Conservation (phyloP, 108 stramenopile species). For the Discostella stelligeroides region DNA sequence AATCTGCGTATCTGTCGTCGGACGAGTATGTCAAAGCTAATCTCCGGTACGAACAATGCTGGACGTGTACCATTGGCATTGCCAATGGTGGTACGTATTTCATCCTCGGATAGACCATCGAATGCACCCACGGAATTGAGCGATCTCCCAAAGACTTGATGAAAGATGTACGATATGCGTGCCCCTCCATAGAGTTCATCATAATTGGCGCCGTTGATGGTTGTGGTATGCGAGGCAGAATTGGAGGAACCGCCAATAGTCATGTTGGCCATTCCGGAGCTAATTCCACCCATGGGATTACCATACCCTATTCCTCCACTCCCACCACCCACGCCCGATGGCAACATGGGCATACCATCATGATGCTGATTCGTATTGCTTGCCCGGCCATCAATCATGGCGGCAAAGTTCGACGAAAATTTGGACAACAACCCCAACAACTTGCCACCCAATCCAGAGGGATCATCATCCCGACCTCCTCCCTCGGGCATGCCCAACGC, state of each 20-base stretch:
- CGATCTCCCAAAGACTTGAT: slow-evolving; percentile 88
- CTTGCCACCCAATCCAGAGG: slow-evolving; percentile 64
- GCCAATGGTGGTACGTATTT: slow-evolving; percentile 95
- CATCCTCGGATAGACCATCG: slow-evolving; percentile 94
- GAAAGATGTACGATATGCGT: slow-evolving; percentile 94
- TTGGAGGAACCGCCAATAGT: slow-evolving; percentile 21
- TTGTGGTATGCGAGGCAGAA: slow-evolving; percentile 6
- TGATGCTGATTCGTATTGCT: slow-evolving; percentile 51
- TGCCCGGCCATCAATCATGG: slow-evolving; percentile 89
- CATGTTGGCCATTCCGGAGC: slow-evolving; percentile 38
- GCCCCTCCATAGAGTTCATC: slow-evolving; percentile 97
- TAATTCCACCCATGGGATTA: slow-evolving; percentile 26
- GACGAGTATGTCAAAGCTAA: slow-evolving; percentile 94
- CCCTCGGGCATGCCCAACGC: slow-evolving; percentile 75
- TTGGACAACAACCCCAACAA: slow-evolving; percentile 89
- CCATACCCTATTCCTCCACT: slow-evolving; percentile 21
- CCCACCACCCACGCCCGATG: slow-evolving; percentile 9
- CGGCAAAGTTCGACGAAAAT: slow-evolving; percentile 89
- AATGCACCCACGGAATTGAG: slow-evolving; percentile 91
- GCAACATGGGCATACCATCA: slow-evolving; percentile 39
- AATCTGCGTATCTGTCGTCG: slow-evolving; percentile 91
- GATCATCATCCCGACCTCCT: slow-evolving; percentile 9
- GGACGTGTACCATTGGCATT: slow-evolving; percentile 96
- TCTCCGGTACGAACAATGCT: slow-evolving; percentile 96
- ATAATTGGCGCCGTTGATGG: slow-evolving; percentile 46